A percentile compares a stretch with the other conserved stretches of the same genome.
Conservation (phyloP, 345 rosid species). For the Pugionium cornutum region DNA sequence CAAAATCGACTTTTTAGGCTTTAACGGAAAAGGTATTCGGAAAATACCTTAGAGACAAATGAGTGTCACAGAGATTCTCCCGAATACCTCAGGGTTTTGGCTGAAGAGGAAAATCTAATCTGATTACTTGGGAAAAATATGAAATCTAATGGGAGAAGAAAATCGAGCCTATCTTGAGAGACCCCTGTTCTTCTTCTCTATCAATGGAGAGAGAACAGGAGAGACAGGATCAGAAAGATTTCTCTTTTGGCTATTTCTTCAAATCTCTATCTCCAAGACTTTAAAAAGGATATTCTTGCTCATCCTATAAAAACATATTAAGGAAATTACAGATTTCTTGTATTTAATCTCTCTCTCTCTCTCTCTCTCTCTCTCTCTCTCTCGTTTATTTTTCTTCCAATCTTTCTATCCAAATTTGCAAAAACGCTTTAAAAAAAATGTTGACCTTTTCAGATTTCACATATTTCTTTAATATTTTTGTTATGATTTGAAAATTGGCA, state of each 20-base stretch:
- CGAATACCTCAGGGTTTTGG: constrained; percentile 38
- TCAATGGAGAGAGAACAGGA: constrained; percentile 21
- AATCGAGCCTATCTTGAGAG: constrained; percentile 1
- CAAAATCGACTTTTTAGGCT: constrained; percentile 2
- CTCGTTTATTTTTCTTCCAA: background rate
- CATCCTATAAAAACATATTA: constrained; percentile 12
- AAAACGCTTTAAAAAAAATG: background rate
- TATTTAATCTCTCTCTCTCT: background rate
- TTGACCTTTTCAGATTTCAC: too few species aligned
- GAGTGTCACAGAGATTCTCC: constrained; percentile 23
- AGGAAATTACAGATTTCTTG: constrained; percentile 29
- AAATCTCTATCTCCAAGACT: constrained; percentile 10
- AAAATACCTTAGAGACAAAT: constrained; percentile 1
- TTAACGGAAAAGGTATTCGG: constrained; percentile 13
- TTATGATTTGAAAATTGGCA: too few species aligned
- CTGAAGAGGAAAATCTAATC: constrained; percentile 23
- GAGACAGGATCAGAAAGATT: constrained; percentile 9
- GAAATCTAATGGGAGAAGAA: background rate
- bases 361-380: too few species aligned
- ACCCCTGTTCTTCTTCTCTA: constrained; percentile 10
- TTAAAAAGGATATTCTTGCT: constrained; percentile 15
- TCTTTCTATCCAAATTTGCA: constrained; percentile 9
- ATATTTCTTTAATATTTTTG: too few species aligned
- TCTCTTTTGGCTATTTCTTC: constrained; percentile 25
- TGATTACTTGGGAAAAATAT: background rate